Evolutionary conservation across 106 monocot species (phyloP), one percentile per base, ranked within the genome.

Genomic region (Allium cepa): DNA sequence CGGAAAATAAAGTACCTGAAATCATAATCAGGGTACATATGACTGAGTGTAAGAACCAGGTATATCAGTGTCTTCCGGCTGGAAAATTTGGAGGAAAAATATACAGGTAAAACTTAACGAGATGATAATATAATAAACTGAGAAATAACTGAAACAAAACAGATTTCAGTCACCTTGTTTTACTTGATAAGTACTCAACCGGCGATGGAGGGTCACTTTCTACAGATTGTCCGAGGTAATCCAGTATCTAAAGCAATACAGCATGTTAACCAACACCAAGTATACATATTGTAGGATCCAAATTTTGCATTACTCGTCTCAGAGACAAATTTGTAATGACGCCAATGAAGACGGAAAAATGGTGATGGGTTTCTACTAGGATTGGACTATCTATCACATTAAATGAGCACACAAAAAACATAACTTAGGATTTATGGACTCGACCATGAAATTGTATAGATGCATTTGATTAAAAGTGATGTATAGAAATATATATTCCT

Each of bases 21-120:
- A 62, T 93, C 93, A 69, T 99, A 93, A 77, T 99, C 99, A 72
- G 99, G 99, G 80, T 90, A 99, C 79, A 99, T 89, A 57, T 93
- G 93, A 56, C 79, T 75, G 49, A 99, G 90, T 11, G 99, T 93
- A 50, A 99, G 93, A 75, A 93, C 79, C 57, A 99, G 73, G 71
- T 87, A 93, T 16, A 99, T 93, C 76, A 90, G 75, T 11, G 99
- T 99, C 83, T 83, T 93, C 18, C 99, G 93, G 64, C 99, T 99
- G 93, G 49, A 75, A 71, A 8, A 73, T 71, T 14, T 53, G 49
- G 50, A 85, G 9, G 63, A 61, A 75, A 28, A 46, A 36, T 36
- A 4, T 0, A 68, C 8, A n/a, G 53, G 13, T 69, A 26, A 79
- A 16, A 11, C 48, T 9, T 1, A 12, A 13, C 36, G 13, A 73